These are phyloP conservation scores for Verticillium nubilum DNA, from an alignment of 2,329 filamentous ascomycete genomes.

Conservation along the genomic window DNA sequence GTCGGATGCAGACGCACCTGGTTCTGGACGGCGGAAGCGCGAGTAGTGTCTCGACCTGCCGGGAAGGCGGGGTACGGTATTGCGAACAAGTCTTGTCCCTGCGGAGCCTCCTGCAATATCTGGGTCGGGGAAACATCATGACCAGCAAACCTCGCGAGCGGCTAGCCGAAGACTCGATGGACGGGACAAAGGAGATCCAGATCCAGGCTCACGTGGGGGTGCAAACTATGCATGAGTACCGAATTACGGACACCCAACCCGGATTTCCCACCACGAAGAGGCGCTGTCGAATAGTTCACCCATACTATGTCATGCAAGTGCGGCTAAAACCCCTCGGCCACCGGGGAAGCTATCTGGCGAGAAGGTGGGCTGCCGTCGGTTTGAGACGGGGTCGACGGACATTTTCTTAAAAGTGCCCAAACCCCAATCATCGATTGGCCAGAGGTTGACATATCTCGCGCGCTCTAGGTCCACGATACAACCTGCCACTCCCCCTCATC, in stretches of 20 bases:
- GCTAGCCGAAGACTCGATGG: not conserved
- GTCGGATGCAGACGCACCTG: not conserved
- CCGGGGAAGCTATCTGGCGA: not conserved
- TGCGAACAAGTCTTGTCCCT: not conserved
- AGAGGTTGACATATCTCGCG: not conserved
- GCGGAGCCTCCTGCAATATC: not conserved
- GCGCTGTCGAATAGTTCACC: not conserved
- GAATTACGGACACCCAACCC: not conserved
- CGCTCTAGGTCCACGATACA: not conserved
- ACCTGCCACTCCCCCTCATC: too few species aligned
- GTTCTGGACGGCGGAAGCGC: not conserved
- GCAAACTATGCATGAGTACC: not conserved
- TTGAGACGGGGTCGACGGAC: not conserved
- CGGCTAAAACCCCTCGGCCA: not conserved
- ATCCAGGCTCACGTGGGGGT: not conserved
- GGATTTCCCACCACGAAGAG: not conserved
- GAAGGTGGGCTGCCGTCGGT: not conserved
- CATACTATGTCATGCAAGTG: not conserved
- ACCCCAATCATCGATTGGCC: not conserved
- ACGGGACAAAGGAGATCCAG: not conserved
- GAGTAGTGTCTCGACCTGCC: not conserved
- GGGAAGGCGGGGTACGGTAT: not conserved
- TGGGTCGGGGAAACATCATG: not conserved
- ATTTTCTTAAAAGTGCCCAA: not conserved
- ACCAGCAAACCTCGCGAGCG: not conserved